Percentiles rank a stretch among this genome's conserved stretches.
Evolutionary conservation across 225 moss, liverwort and hornwort species (phyloP).

Genomic region (Pseudisothecium myosuroides): DNA sequence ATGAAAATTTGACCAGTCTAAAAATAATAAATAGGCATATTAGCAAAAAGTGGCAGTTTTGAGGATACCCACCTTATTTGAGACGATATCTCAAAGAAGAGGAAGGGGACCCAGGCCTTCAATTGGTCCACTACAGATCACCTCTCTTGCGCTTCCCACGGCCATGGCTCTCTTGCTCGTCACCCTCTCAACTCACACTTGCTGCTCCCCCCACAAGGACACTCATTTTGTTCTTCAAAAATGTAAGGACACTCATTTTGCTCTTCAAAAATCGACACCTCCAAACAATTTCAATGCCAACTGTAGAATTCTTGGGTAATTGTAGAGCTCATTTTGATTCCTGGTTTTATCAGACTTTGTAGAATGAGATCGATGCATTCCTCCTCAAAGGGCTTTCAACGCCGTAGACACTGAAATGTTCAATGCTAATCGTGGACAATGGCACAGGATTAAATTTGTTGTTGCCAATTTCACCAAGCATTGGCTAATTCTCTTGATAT

Average conservation of each 20-base stretch:
- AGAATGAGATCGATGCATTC: not conserved
- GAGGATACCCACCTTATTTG: not conserved
- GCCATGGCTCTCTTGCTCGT: not conserved
- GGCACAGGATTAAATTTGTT: no score
- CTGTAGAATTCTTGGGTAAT: not conserved
- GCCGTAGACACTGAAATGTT: not conserved
- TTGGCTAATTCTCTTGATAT: not conserved
- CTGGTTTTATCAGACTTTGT: not conserved
- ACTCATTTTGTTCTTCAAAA: not conserved
- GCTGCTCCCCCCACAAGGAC: not conserved
- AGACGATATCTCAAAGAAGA: not conserved
- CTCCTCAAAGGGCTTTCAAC: not conserved
- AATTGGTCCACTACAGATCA: not conserved
- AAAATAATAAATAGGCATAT: rapidly evolving
- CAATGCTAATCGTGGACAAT: not conserved
- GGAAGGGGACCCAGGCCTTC: not conserved
- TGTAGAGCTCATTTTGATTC: not conserved
- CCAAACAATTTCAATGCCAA: not conserved
- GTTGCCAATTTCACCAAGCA: not conserved
- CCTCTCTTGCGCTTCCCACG: not conserved
- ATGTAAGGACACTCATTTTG: not conserved
- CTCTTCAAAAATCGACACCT: not conserved
- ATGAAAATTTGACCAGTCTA: not conserved
- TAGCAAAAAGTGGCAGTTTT: not conserved
- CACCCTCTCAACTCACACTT: not conserved